phyloP scores from a whole-genome alignment of 1,284 basidiomycete genomes.

The Puccinia hordei region DNA sequence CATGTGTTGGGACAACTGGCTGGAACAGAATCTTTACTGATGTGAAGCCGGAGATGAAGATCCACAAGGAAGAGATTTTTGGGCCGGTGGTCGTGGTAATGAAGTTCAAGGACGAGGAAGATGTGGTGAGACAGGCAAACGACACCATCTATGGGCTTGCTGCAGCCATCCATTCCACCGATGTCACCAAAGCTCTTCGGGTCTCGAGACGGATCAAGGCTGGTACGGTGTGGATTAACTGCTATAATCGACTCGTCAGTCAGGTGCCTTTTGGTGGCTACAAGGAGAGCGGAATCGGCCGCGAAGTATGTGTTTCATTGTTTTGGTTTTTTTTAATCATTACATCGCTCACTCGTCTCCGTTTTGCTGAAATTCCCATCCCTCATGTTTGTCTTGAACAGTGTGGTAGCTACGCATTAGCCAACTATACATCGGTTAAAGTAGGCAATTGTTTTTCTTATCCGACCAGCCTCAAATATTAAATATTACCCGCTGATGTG shows the following conservation, averaged over 20 bases:
- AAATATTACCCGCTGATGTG: not conserved
- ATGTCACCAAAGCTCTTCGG: constrained; percentile 73
- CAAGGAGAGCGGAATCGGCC: constrained; percentile 65
- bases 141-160: constrained; percentile 81
- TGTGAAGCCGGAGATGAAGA: constrained; percentile 75
- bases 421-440: constrained; percentile 46
- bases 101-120: constrained; percentile 70
- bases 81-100: constrained; percentile 62
- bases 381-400: not conserved
- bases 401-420: constrained; percentile 37
- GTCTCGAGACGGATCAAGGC: constrained; percentile 77
- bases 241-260: constrained; percentile 69
- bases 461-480: not conserved
- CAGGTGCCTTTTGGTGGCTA: constrained; percentile 82
- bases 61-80: constrained; percentile 75
- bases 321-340: not conserved
- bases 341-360: not conserved
- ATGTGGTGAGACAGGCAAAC: constrained; percentile 74
- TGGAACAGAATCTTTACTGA: constrained; percentile 60
- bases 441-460: constrained; percentile 14
- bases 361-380: not conserved
- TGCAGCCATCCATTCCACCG: constrained; percentile 79
- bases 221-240: constrained; percentile 82
- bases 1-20: not conserved
- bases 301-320: constrained; percentile 10